Percentiles rank a stretch among this genome's conserved stretches.
Conservation (phyloP, 495 filamentous ascomycete genomes). For the Geopyxis carbonaria region DNA sequence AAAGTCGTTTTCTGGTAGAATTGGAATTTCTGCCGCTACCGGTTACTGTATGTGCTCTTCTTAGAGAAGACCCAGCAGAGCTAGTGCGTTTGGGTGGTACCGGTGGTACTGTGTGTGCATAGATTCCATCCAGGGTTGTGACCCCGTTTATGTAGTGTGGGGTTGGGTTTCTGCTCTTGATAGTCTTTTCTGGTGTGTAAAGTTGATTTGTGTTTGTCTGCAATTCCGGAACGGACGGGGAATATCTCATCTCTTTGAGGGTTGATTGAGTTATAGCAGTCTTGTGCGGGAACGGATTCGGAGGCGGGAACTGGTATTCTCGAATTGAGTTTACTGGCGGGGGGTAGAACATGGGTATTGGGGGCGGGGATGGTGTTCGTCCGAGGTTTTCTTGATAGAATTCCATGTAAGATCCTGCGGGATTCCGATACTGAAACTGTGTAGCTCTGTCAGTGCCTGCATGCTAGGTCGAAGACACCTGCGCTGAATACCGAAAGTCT, state of each 20-base stretch:
- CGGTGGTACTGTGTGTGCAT: too few species aligned
- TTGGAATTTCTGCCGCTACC: too few species aligned
- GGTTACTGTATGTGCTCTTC: too few species aligned
- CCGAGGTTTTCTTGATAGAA: neutral
- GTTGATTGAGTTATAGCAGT: neutral
- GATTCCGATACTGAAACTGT: neutral
- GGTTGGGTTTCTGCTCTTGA: neutral
- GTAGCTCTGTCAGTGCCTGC: too few species aligned
- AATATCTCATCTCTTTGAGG: neutral
- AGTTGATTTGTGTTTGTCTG: neutral
- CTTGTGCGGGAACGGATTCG: neutral
- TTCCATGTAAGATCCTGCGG: neutral
- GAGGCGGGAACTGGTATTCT: neutral
- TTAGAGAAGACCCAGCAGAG: too few species aligned
- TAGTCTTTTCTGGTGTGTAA: neutral
- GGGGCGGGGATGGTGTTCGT: neutral
- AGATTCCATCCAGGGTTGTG: neutral
- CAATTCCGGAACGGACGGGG: neutral
- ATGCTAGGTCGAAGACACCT: too few species aligned
- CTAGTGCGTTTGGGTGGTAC: too few species aligned
- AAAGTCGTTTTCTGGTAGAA: too few species aligned
- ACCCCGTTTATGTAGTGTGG: neutral
- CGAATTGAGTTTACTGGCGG: neutral
- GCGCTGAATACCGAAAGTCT: too few species aligned
- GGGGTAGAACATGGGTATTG: neutral